Conservation (phyloP, 176 grass and related monocot genomes). For the Lolium rigidum region DNA sequence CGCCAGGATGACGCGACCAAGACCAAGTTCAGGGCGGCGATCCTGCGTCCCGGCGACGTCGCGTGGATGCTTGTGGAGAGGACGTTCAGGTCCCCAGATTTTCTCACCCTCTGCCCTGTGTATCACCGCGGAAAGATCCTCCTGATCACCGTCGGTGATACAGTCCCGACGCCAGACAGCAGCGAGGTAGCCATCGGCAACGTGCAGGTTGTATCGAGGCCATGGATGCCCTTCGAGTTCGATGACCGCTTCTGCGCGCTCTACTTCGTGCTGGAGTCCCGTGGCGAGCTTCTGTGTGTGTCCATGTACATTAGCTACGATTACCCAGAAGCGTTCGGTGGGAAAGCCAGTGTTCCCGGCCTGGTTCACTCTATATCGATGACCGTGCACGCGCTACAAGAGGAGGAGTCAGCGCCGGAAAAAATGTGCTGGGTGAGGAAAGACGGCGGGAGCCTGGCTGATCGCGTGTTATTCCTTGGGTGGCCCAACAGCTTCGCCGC, state of each 20-base stretch:
- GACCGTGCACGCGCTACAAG: neutral
- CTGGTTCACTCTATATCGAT: neutral
- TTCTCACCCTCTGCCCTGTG: no score
- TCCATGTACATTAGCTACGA: neutral
- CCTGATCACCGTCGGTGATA: no score
- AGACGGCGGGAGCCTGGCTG: neutral
- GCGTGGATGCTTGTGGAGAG: neutral
- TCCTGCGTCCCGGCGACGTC: neutral
- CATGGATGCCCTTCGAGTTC: no score
- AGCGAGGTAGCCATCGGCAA: no score
- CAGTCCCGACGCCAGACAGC: no score
- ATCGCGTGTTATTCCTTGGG: neutral
- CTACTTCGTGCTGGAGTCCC: neutral
- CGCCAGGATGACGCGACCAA: no score
- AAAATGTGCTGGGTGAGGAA: neutral
- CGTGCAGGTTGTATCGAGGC: no score
- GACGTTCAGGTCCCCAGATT: no score
- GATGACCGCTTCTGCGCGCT: no score
- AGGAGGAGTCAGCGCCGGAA: neutral
- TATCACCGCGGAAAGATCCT: no score
- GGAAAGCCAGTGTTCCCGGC: neutral
- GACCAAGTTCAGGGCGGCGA: neutral
- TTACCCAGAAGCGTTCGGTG: neutral
- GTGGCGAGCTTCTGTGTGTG: neutral
- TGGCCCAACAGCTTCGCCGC: neutral